These are phyloP conservation scores for Orbilia blumenaviensis DNA, from an alignment of 2,329 filamentous ascomycete species.

Conservation along the genomic window DNA sequence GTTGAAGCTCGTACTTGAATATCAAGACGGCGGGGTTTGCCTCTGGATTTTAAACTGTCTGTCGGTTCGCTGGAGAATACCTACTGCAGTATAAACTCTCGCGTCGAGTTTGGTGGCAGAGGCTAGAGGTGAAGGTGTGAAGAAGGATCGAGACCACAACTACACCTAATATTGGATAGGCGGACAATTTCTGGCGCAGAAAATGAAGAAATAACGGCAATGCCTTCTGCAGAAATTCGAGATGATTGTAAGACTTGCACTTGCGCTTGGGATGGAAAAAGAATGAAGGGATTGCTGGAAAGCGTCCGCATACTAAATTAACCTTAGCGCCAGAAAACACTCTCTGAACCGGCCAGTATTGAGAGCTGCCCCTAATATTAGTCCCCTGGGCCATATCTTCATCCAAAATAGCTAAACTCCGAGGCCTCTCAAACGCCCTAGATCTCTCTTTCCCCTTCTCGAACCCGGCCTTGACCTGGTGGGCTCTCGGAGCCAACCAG, in stretches of 20 bases:
- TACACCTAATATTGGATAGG: no score
- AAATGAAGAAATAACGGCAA: not conserved
- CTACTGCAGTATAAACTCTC: no score
- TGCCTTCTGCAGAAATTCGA: not conserved
- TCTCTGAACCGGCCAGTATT: no score
- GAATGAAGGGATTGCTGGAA: slow-evolving; percentile 41
- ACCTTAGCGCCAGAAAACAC: slow-evolving; percentile 23
- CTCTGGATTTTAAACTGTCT: no score
- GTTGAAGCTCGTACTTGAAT: not conserved
- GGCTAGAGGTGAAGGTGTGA: not conserved
- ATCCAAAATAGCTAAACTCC: slow-evolving; percentile 33
- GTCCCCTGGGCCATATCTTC: not conserved
- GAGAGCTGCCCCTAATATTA: not conserved
- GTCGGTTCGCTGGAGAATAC: no score
- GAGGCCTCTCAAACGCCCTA: not conserved
- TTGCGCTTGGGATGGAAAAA: slow-evolving; percentile 25
- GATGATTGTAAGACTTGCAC: not conserved
- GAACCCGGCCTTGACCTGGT: no score
- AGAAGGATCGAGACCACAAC: no score
- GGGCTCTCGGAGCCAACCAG: not conserved
- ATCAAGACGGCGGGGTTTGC: not conserved
- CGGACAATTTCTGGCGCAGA: no score
- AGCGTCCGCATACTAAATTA: slow-evolving; percentile 47
- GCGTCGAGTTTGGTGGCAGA: slow-evolving; percentile 8
- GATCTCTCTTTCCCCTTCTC: not conserved